phyloP scores from a whole-genome alignment of 371 early-diverging fungal species.

The Apophysomyces trapeziformis region DNA sequence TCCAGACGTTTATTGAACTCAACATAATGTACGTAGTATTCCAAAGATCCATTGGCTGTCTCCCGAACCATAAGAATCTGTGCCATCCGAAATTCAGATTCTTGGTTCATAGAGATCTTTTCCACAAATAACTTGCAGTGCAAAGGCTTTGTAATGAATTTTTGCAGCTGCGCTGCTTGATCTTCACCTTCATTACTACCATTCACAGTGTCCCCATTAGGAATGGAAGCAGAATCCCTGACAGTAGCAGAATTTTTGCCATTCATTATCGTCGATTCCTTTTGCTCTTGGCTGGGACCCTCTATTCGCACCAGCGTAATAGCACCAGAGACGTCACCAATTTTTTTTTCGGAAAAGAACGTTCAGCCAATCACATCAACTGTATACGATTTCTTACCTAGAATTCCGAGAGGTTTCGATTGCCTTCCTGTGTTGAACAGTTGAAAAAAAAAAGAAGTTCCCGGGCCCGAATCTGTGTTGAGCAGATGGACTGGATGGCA shows the following conservation, averaged over 20 bases:
- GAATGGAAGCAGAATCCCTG: not conserved
- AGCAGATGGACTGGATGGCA: too few relatives aligned
- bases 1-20: constrained; percentile 99
- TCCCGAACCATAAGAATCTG: constrained; percentile 91
- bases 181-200: not conserved
- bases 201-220: not conserved
- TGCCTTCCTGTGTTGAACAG: too few relatives aligned
- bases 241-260: not conserved
- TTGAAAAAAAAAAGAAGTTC: too few relatives aligned
- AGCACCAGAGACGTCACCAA: too few relatives aligned
- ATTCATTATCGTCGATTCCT: constrained; percentile 4
- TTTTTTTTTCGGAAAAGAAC: too few relatives aligned
- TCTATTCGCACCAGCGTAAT: too few relatives aligned
- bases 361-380: too few relatives aligned
- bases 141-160: constrained; percentile 40
- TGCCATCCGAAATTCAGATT: constrained; percentile 79
- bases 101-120: constrained; percentile 52
- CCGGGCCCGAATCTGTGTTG: too few relatives aligned
- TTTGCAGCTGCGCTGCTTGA: constrained; percentile 19
- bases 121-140: constrained; percentile 79
- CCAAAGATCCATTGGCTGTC: constrained; percentile 46
- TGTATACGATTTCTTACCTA: too few relatives aligned
- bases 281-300: not conserved
- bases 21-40: constrained; percentile 98
- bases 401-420: too few relatives aligned